Conservation (phyloP, 2,329 filamentous ascomycete genomes). For the Colletotrichum sp. region DNA sequence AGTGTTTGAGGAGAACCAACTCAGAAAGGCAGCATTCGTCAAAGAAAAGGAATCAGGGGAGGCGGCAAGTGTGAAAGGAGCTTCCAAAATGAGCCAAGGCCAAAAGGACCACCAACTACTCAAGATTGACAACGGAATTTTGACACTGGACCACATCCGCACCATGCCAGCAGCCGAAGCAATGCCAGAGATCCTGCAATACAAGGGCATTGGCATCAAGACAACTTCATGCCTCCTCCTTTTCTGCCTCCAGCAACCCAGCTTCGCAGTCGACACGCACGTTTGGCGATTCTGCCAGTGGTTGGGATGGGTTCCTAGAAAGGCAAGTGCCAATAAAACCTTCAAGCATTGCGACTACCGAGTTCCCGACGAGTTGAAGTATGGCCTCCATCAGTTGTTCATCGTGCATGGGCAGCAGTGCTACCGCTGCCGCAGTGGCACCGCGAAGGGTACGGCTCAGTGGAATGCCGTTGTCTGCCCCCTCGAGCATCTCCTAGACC, state of each 20-base stretch:
- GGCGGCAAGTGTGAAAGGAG: conserved; percentile 47
- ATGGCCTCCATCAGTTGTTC: conserved; percentile 59
- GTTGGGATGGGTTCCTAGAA: conserved; percentile 60
- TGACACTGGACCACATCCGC: conserved; percentile 61
- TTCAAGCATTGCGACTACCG: conserved; percentile 59
- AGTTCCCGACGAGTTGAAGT: conserved; percentile 59
- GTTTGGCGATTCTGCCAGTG: conserved; percentile 57
- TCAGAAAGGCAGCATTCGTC: conserved; percentile 47
- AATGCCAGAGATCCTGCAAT: conserved; percentile 54
- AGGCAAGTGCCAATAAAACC: conserved; percentile 48
- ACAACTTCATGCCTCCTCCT: conserved; percentile 62
- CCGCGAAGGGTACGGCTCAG: conserved; percentile 61
- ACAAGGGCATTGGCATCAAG: conserved; percentile 62
- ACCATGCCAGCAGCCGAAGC: conserved; percentile 49
- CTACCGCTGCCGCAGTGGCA: conserved; percentile 51
- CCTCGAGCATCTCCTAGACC: conserved; percentile 44
- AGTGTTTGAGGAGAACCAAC: conserved; percentile 71
- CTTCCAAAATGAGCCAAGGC: conserved; percentile 41
- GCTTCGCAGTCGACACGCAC: conserved; percentile 65
- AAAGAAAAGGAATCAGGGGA: conserved; percentile 44
- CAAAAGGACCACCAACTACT: conserved; percentile 63
- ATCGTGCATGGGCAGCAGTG: conserved; percentile 59
- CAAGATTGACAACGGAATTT: conserved; percentile 60
- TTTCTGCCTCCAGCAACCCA: conserved; percentile 57
- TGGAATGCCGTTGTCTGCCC: conserved; percentile 62